Evolutionary conservation across 495 filamentous ascomycete genomes (phyloP), one percentile per base, ranked within the genome.

Genomic region (Podospora tetraspora): DNA sequence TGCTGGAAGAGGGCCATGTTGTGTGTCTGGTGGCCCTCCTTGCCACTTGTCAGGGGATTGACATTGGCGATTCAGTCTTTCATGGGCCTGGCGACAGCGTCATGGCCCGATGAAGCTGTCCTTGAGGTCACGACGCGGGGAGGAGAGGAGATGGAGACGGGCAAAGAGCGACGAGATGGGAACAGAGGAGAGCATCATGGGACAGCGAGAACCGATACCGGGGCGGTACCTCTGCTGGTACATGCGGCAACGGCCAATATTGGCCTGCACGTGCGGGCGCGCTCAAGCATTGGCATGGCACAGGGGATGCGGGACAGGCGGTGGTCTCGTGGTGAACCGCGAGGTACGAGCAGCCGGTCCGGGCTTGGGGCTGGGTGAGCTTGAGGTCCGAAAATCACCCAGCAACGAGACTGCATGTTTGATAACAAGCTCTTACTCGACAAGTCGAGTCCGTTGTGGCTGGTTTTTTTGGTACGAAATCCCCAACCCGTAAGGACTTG

Each of bases 1-100:
- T 22, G 61, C 12, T 62, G 29, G 61, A 62, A 62, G 23, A 62
- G 61, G n/a, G 61, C 61, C 61, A 62, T 62, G 25, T 13, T 43
- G 37, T 43, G 9, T 52, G 6, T 19, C 16, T 19, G 43, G 43
- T 8, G 16, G 9, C 43, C 43, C 43, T 52, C 43, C 34, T 43
- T 43, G 34, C 34, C 34, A 10, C 11, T 43, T 6, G 34, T 19
- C 2, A 52, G 43, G 43, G 3, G 19, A 19, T 52, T 7, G 19
- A 52, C 43, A 52, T 52, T 52, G 43, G 43, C 43, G 43, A 8
- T n/a, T 52, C 43, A 52, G 2, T 52, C 6, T n/a, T 4, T 52
- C 43, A 52, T 52, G 16, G 12, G 43, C 43, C 6, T 52, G 12
- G 5, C 3, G 27, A 27, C 3, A 27, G 27, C 27, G 3, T 6